A percentile compares a stretch with the other conserved stretches of the same genome.
Conservation (phyloP, 495 filamentous ascomycete species). For the Aspergillus carlsbadensis region DNA sequence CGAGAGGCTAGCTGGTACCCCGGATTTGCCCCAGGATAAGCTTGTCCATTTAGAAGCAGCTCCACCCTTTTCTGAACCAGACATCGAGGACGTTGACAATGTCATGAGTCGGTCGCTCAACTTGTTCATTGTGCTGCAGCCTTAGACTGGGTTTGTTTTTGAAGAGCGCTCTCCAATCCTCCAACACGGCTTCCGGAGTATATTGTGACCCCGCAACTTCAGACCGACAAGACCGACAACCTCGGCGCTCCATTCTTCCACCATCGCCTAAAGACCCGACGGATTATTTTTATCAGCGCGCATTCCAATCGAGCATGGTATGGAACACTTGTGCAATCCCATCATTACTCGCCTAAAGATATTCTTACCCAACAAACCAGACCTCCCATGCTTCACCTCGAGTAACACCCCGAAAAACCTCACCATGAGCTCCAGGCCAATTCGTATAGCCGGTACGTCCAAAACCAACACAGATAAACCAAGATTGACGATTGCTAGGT, state of each 20-base stretch:
- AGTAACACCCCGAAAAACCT: not conserved
- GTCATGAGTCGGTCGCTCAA: too few species aligned
- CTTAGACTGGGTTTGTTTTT: too few species aligned
- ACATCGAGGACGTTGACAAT: too few species aligned
- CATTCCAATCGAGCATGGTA: not conserved
- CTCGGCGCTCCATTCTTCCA: slow-evolving; percentile 4
- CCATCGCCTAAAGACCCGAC: not conserved
- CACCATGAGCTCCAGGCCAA: slow-evolving; percentile 20
- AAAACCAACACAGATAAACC: not conserved
- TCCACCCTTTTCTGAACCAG: too few species aligned
- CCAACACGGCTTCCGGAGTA: not conserved
- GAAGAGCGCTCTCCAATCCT: not conserved
- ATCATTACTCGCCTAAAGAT: not conserved
- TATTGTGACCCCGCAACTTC: slow-evolving; percentile 14
- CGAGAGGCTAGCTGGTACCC: too few species aligned
- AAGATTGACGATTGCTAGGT: slow-evolving; percentile 14
- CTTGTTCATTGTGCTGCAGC: too few species aligned
- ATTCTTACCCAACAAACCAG: not conserved
- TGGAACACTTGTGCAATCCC: not conserved
- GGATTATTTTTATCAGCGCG: not conserved
- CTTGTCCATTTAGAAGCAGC: too few species aligned
- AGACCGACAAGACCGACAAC: slow-evolving; percentile 18
- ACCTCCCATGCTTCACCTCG: not conserved
- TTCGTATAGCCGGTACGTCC: slow-evolving; percentile 24
- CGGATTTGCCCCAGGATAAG: too few species aligned